Evolutionary conservation across 2,329 filamentous ascomycete species (phyloP).

Genomic region (Calonectria hongkongensis): DNA sequence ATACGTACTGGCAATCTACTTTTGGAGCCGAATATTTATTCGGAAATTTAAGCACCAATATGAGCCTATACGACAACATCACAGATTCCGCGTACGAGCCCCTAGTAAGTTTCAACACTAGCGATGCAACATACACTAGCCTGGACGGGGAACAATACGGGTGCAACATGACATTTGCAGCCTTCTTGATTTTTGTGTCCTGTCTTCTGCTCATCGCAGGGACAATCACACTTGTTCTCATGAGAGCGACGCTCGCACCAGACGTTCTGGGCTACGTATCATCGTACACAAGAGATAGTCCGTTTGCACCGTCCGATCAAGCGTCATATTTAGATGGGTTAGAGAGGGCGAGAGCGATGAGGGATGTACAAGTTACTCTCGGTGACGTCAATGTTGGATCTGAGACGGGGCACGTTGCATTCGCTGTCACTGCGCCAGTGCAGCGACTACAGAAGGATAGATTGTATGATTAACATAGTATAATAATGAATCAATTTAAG

Average conservation of each 20-base stretch:
- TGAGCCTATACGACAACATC: conserved; percentile 13
- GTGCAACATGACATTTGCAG: conserved; percentile 9
- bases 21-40: conserved; percentile 1
- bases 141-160: neutral
- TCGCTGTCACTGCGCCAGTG: neutral
- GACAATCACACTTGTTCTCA: conserved; percentile 1
- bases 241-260: conserved; percentile 28
- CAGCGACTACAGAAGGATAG: neutral
- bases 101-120: conserved; percentile 6
- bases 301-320: conserved; percentile 1
- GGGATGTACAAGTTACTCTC: neutral
- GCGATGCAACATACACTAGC: neutral
- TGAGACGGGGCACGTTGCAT: conserved; percentile 22
- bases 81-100: neutral
- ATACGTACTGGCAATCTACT: conserved; percentile 17
- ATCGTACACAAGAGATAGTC: conserved; percentile 22
- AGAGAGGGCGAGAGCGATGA: conserved; percentile 15
- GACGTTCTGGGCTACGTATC: conserved; percentile 30
- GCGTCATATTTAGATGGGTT: conserved; percentile 7
- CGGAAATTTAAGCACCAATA: conserved; percentile 10
- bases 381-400: conserved; percentile 1
- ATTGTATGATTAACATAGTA: neutral
- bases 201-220: conserved; percentile 10
- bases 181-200: neutral
- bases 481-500: no score